These are phyloP conservation scores for Truncatella angustata DNA, from an alignment of 2,329 filamentous ascomycete species.

Conservation along the genomic window DNA sequence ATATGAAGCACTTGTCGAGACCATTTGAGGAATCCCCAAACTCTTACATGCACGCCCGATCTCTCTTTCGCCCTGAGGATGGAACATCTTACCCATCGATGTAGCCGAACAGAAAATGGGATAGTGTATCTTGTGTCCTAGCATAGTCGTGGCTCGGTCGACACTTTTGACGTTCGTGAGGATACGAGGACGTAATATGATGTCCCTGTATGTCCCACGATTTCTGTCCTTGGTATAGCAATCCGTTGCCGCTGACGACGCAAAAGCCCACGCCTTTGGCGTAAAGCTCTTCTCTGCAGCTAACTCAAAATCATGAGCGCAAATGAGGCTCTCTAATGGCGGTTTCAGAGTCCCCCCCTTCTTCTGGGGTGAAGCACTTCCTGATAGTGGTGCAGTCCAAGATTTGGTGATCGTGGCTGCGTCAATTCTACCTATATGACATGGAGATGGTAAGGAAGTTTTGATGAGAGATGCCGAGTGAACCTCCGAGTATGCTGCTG, in stretches of 20 bases:
- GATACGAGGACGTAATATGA: slow-evolving; percentile 11
- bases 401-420: slow-evolving; percentile 43
- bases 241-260: slow-evolving; percentile 8
- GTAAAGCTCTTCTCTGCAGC: slow-evolving; percentile 10
- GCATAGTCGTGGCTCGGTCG: slow-evolving; percentile 4
- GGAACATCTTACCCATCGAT: slow-evolving; percentile 11
- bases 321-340: slow-evolving; percentile 12
- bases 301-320: slow-evolving; percentile 13
- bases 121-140: slow-evolving; percentile 9
- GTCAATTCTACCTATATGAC: slow-evolving; percentile 50
- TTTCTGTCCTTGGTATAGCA: slow-evolving; percentile 8
- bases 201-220: not conserved
- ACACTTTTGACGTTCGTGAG: slow-evolving; percentile 9
- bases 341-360: slow-evolving; percentile 1
- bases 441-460: slow-evolving; percentile 40
- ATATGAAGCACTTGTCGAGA: slow-evolving; percentile 12
- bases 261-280: slow-evolving; percentile 11
- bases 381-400: slow-evolving; percentile 34
- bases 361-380: not conserved
- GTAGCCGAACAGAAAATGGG: slow-evolving; percentile 13
- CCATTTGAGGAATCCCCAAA: slow-evolving; percentile 12
- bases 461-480: slow-evolving; percentile 43
- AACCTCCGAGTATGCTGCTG: slow-evolving; percentile 48
- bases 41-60: slow-evolving; percentile 3
- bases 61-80: slow-evolving; percentile 12